Percentiles rank a stretch among this genome's conserved stretches.
Evolutionary conservation across 768 basidiomycete genomes (phyloP).

Genomic region (Mycena polygramma): DNA sequence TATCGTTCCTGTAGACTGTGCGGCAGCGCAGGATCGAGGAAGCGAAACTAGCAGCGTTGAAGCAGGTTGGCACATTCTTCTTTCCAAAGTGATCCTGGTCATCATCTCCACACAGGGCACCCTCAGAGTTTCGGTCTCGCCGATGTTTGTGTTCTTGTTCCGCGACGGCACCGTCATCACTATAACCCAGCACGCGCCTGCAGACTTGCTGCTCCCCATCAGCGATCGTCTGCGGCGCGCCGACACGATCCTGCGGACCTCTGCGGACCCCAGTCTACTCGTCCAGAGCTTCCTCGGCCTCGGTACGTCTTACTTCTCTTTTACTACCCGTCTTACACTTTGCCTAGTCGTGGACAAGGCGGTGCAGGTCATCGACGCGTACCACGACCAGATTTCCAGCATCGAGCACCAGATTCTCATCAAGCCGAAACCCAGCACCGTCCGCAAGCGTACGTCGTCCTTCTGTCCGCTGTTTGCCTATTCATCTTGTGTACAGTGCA

Average conservation of each 20-base stretch:
- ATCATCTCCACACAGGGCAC: constrained; percentile 42
- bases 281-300: constrained; percentile 74
- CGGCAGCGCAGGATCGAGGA: constrained; percentile 33
- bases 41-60: constrained; percentile 34
- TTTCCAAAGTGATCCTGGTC: constrained; percentile 32
- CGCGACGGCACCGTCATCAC: constrained; percentile 77
- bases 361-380: constrained; percentile 75
- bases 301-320: constrained; percentile 39
- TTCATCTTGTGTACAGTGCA: constrained; percentile 62
- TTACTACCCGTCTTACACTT: background rate
- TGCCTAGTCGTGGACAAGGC: constrained; percentile 71
- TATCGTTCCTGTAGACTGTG: constrained; percentile 9
- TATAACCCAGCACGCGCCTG: constrained; percentile 56
- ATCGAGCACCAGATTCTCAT: constrained; percentile 71
- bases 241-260: constrained; percentile 72
- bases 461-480: background rate
- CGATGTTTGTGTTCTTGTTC: constrained; percentile 75
- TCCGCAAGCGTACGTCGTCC: constrained; percentile 63
- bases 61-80: constrained; percentile 20
- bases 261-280: constrained; percentile 72
- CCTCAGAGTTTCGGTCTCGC: constrained; percentile 66
- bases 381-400: constrained; percentile 69
- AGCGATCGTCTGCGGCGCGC: constrained; percentile 65
- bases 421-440: constrained; percentile 69
- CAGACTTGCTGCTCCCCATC: constrained; percentile 66